phyloP scores from a whole-genome alignment of 1,139 yeast species.

The Wickerhamiella infanticola region DNA sequence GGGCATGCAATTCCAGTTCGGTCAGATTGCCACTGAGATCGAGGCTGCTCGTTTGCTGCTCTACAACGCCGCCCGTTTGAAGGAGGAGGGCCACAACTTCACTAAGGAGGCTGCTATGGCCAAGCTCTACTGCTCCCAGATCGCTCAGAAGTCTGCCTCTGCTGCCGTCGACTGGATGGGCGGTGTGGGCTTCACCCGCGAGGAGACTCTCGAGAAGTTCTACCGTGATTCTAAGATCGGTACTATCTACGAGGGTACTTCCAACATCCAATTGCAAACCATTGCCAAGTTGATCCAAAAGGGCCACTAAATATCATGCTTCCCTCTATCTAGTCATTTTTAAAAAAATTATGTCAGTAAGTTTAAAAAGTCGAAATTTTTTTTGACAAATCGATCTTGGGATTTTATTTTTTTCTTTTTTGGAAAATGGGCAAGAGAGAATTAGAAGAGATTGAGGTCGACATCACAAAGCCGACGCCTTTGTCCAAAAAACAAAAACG shows the following conservation, averaged over 20 bases:
- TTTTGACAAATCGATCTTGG: too few relatives aligned
- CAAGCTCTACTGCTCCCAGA: constrained; percentile 28
- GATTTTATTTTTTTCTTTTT: too few relatives aligned
- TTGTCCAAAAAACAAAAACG: constrained; percentile 86
- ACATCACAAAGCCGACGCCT: constrained; percentile 62
- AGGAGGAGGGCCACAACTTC: constrained; percentile 28
- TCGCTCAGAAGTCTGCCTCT: constrained; percentile 28
- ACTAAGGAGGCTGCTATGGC: constrained; percentile 34
- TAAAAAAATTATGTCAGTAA: too few relatives aligned
- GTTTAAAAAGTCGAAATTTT: constrained; percentile 22
- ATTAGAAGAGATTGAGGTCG: constrained; percentile 55
- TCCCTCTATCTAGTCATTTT: too few relatives aligned
- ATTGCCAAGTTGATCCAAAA: constrained; percentile 29
- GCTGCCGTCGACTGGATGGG: constrained; percentile 35
- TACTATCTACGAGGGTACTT: constrained; percentile 31
- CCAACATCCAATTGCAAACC: constrained; percentile 31
- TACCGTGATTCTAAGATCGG: constrained; percentile 33
- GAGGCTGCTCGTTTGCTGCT: constrained; percentile 32
- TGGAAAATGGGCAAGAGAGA: constrained; percentile 11
- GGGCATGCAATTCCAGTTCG: constrained; percentile 33
- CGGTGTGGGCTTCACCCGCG: constrained; percentile 33
- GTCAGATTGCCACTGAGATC: constrained; percentile 30
- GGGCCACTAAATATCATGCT: constrained; percentile 13
- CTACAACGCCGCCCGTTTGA: constrained; percentile 32
- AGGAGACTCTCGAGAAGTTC: constrained; percentile 29